Percentiles rank a stretch among this genome's conserved stretches.
These are phyloP conservation scores for Pleurozium schreberi DNA, from an alignment of 225 moss, liverwort and hornwort species.

Conservation along the genomic window DNA sequence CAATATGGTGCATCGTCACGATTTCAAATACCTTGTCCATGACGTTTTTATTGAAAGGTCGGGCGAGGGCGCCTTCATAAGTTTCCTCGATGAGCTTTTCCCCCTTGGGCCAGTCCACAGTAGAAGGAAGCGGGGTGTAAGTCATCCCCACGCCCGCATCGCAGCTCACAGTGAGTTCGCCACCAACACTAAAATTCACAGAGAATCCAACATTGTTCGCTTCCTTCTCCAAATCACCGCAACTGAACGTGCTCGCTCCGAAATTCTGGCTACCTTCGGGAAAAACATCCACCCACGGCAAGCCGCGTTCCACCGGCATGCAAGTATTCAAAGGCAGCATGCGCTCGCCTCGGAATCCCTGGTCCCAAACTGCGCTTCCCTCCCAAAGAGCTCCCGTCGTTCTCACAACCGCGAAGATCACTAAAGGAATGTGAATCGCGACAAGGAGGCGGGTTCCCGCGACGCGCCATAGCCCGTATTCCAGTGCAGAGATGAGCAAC, in stretches of 20 bases:
- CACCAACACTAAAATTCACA: slow-evolving; percentile 10
- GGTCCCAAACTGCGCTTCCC: slow-evolving; percentile 16
- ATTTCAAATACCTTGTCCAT: slow-evolving; percentile 24
- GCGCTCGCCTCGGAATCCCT: slow-evolving; percentile 22
- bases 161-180: slow-evolving; percentile 15
- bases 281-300: slow-evolving; percentile 33
- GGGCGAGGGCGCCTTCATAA: slow-evolving; percentile 16
- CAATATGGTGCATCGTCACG: not conserved
- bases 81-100: slow-evolving; percentile 41
- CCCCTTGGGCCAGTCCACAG: slow-evolving; percentile 28
- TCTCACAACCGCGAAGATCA: not conserved
- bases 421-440: slow-evolving; percentile 17
- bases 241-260: slow-evolving; percentile 21
- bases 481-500: slow-evolving; percentile 12
- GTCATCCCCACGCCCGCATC: slow-evolving; percentile 10
- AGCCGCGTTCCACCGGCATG: slow-evolving; percentile 17
- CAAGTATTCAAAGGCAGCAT: slow-evolving; percentile 19
- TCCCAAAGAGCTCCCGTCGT: not conserved
- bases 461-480: slow-evolving; percentile 32
- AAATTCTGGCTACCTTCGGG: slow-evolving; percentile 38
- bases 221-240: slow-evolving; percentile 12
- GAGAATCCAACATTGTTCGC: slow-evolving; percentile 1
- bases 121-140: slow-evolving; percentile 33
- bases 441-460: slow-evolving; percentile 5
- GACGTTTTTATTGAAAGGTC: slow-evolving; percentile 45